Percentiles rank a stretch among this genome's conserved stretches.
These are phyloP conservation scores for Asterophora parasitica DNA, from an alignment of 768 basidiomycete genomes.

Conservation along the genomic window DNA sequence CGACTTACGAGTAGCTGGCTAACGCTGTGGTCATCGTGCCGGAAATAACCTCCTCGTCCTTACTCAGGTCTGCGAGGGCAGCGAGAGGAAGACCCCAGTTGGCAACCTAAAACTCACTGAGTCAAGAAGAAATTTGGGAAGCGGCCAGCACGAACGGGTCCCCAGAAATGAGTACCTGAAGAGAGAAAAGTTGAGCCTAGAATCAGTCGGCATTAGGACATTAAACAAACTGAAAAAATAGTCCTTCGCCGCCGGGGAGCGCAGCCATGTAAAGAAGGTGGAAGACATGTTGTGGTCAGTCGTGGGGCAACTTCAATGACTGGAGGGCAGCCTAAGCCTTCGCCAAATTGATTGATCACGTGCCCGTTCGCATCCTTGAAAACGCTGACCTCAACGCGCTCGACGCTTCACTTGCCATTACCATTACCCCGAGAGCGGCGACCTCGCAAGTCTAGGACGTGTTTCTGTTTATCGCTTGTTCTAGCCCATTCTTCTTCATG, in stretches of 20 bases:
- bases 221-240: constrained; percentile 87
- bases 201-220: background rate
- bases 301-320: background rate
- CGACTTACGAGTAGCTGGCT: constrained; percentile 86
- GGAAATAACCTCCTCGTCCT: constrained; percentile 96
- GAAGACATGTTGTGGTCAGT: constrained; percentile 57
- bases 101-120: constrained; percentile 58
- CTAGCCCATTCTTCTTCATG: no score
- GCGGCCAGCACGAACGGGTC: constrained; percentile 65
- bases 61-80: constrained; percentile 83
- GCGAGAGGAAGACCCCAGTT: constrained; percentile 98
- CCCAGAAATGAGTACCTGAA: constrained; percentile 96
- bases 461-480: no score
- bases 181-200: constrained; percentile 7
- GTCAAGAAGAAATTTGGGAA: constrained; percentile 1
- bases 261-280: constrained; percentile 83
- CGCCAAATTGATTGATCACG: constrained; percentile 14
- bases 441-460: background rate
- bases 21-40: constrained; percentile 95
- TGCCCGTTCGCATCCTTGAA: constrained; percentile 3
- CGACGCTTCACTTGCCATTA: no score
- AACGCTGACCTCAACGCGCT: background rate
- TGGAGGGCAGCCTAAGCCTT: no score
- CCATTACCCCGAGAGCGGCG: no score
- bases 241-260: constrained; percentile 85